Evolutionary conservation across 1,139 yeast species (phyloP).

Genomic region (Sporopachydermia cereana): DNA sequence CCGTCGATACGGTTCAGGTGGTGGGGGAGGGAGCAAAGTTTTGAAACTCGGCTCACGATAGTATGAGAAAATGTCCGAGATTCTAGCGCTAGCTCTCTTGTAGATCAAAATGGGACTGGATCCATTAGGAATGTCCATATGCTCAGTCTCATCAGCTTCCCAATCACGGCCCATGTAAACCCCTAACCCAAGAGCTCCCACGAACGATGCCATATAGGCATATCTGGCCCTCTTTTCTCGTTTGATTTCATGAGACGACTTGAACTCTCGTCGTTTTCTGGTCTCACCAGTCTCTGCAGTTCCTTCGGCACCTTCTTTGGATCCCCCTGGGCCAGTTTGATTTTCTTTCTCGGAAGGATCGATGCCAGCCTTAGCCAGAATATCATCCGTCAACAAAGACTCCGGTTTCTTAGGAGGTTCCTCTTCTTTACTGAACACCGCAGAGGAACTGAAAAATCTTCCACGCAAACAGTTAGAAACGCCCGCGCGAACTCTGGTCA

Average conservation of each 20-base stretch:
- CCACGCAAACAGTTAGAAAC: neutral
- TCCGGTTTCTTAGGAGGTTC: slow-evolving; percentile 28
- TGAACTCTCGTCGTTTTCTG: slow-evolving; percentile 21
- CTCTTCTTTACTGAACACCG: slow-evolving; percentile 15
- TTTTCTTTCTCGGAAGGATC: slow-evolving; percentile 32
- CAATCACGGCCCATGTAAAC: slow-evolving; percentile 79
- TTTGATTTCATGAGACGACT: slow-evolving; percentile 18
- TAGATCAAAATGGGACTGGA: slow-evolving; percentile 46
- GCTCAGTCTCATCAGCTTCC: slow-evolving; percentile 59
- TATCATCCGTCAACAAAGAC: slow-evolving; percentile 67
- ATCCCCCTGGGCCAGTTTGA: slow-evolving; percentile 18
- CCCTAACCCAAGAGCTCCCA: slow-evolving; percentile 48
- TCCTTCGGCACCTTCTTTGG: slow-evolving; percentile 14
- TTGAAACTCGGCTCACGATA: slow-evolving; percentile 93
- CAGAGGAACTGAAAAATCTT: slow-evolving; percentile 1
- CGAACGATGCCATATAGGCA: slow-evolving; percentile 53
- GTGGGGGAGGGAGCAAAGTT: slow-evolving; percentile 82
- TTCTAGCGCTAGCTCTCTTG: slow-evolving; percentile 58
- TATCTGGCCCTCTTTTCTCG: slow-evolving; percentile 53
- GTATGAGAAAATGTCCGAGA: slow-evolving; percentile 64
- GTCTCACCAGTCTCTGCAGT: slow-evolving; percentile 15
- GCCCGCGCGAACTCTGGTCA: neutral
- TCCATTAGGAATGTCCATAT: slow-evolving; percentile 50
- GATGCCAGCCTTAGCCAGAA: slow-evolving; percentile 76
- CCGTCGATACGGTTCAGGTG: slow-evolving; percentile 86